Evolutionary conservation across 106 monocot species (phyloP).

Genomic region (Dendrobium huoshanense): DNA sequence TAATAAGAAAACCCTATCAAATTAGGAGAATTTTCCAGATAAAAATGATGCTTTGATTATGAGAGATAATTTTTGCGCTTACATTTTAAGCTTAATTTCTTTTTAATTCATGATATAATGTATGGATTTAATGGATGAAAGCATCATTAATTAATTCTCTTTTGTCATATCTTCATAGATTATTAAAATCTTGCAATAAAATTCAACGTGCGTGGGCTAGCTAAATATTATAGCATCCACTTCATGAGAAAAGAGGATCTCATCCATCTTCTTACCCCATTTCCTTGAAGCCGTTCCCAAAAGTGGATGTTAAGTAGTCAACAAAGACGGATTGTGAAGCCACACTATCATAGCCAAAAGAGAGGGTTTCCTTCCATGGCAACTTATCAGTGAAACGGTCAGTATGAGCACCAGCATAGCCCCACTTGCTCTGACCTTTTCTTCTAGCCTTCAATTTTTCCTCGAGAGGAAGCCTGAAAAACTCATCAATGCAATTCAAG

Average conservation of each 20-base stretch:
- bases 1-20: too few relatives aligned
- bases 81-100: too few relatives aligned
- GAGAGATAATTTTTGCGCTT: too few relatives aligned
- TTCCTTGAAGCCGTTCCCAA: constrained; percentile 35
- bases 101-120: background rate
- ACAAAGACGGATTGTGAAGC: constrained; percentile 7
- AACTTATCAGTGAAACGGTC: constrained; percentile 55
- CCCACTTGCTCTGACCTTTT: constrained; percentile 42
- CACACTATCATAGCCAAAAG: constrained; percentile 31
- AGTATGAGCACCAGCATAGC: constrained; percentile 63
- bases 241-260: too few relatives aligned
- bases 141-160: background rate
- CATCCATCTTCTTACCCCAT: constrained; percentile 38
- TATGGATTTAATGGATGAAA: too few relatives aligned
- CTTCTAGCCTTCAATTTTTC: constrained; percentile 32
- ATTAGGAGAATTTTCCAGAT: background rate
- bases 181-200: too few relatives aligned
- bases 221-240: too few relatives aligned
- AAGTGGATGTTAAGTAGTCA: constrained; percentile 43
- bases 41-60: background rate
- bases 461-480: constrained; percentile 44
- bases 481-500: constrained; percentile 23
- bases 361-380: constrained; percentile 90
- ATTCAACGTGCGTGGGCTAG: too few relatives aligned
- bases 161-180: too few relatives aligned